phyloP scores from a whole-genome alignment of 257 asterid genomes.

The Asclepias syriaca region DNA sequence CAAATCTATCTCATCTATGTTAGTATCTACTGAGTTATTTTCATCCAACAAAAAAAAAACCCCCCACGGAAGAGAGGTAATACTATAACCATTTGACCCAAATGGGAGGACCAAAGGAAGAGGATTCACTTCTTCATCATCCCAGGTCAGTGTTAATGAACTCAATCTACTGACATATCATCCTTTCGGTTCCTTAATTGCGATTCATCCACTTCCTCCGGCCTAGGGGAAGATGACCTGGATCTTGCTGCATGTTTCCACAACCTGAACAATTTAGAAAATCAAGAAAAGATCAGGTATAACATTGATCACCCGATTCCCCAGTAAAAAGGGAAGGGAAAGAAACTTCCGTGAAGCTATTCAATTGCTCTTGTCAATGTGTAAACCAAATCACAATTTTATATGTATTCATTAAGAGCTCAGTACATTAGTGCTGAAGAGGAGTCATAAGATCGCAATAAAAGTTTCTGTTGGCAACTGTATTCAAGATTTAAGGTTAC shows the following conservation, averaged over 20 bases:
- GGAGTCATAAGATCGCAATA: too few species aligned
- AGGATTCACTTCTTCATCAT: not conserved
- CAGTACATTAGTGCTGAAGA: not conserved
- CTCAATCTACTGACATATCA: conserved; percentile 49
- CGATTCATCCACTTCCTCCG: conserved; percentile 33
- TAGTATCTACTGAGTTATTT: not conserved
- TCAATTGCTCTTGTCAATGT: not conserved
- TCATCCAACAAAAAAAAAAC: too few species aligned
- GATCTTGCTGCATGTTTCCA: conserved; percentile 45
- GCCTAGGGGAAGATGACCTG: conserved; percentile 32
- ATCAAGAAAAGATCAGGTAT: conserved; percentile 7
- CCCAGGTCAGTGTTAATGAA: conserved; percentile 1
- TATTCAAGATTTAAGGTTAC: not conserved
- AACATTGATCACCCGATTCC: conserved; percentile 7
- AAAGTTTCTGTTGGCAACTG: too few species aligned
- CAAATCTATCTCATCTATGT: conserved; percentile 6
- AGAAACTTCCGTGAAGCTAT: not conserved
- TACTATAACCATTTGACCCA: not conserved
- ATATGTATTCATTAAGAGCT: not conserved
- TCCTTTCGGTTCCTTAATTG: conserved; percentile 39
- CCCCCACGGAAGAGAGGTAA: not conserved
- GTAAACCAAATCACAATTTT: not conserved
- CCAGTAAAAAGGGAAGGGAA: not conserved
- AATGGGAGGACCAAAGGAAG: not conserved
- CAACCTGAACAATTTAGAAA: conserved; percentile 47